These are phyloP conservation scores for Annulohypoxylon truncatum DNA, from an alignment of 2,329 filamentous ascomycete genomes.

Conservation along the genomic window DNA sequence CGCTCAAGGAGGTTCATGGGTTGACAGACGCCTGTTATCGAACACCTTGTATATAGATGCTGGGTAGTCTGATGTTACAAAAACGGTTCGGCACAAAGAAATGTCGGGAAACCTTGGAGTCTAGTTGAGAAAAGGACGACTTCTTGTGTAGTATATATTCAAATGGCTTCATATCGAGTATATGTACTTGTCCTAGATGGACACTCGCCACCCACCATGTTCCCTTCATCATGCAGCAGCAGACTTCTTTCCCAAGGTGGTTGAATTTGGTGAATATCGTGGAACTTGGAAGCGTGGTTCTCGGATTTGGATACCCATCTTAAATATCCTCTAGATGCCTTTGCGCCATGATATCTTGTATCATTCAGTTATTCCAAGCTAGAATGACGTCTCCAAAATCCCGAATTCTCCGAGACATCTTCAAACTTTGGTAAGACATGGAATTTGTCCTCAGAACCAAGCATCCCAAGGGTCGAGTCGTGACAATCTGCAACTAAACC, in stretches of 20 bases:
- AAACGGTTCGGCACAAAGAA: neutral
- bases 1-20: neutral
- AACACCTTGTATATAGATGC: slow-evolving; percentile 17
- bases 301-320: neutral
- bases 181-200: neutral
- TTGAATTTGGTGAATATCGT: neutral
- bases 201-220: neutral
- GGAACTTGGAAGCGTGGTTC: neutral
- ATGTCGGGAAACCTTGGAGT: neutral
- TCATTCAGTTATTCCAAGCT: neutral
- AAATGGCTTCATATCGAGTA: neutral
- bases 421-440: neutral
- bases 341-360: neutral
- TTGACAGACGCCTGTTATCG: slow-evolving; percentile 10
- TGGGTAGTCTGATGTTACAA: slow-evolving; percentile 1
- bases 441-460: neutral
- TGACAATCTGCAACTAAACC: neutral
- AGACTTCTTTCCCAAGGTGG: neutral
- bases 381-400: neutral
- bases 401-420: neutral
- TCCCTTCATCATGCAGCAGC: neutral
- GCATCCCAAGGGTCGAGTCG: neutral
- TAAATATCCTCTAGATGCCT: neutral
- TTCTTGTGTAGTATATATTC: neutral
- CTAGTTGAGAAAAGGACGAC: neutral